Evolutionary conservation across 768 basidiomycete genomes (phyloP).

Genomic region (Tylopilus subfusipes): DNA sequence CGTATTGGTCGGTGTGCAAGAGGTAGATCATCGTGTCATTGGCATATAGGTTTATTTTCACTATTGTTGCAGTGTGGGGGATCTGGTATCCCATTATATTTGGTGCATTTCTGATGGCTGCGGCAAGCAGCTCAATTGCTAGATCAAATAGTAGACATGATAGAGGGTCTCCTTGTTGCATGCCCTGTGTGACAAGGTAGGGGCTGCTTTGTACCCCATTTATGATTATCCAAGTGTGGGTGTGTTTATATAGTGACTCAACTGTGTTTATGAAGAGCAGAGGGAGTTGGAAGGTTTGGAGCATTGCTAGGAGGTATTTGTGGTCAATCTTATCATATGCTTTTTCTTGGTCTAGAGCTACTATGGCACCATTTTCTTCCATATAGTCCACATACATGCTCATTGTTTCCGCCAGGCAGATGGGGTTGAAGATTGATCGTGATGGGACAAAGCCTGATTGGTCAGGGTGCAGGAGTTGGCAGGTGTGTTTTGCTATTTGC

Average conservation of each 20-base stretch:
- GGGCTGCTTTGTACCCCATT: not conserved
- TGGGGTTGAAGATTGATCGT: constrained; percentile 32
- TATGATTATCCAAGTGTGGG: not conserved
- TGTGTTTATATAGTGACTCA: not conserved
- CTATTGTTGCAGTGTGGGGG: too few species aligned
- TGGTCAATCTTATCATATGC: constrained; percentile 36
- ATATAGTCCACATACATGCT: constrained; percentile 12
- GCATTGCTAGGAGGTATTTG: constrained; percentile 17
- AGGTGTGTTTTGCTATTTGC: constrained; percentile 12
- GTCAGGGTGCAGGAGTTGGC: constrained; percentile 16
- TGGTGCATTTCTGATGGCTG: not conserved
- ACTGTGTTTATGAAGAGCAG: not conserved
- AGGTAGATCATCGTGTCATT: constrained; percentile 28
- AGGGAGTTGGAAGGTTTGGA: not conserved
- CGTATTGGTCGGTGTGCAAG: constrained; percentile 3
- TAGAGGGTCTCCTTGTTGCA: constrained; percentile 30
- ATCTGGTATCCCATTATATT: not conserved
- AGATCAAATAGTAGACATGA: not conserved
- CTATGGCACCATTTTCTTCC: constrained; percentile 26
- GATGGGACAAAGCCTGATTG: constrained; percentile 39
- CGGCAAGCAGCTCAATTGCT: not conserved
- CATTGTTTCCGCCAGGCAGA: constrained; percentile 24
- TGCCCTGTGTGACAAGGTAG: constrained; percentile 20
- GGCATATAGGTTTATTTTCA: constrained; percentile 22
- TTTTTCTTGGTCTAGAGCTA: constrained; percentile 39